Evolutionary conservation across 768 basidiomycete species (phyloP).

Genomic region (Pleurotus sapidus): DNA sequence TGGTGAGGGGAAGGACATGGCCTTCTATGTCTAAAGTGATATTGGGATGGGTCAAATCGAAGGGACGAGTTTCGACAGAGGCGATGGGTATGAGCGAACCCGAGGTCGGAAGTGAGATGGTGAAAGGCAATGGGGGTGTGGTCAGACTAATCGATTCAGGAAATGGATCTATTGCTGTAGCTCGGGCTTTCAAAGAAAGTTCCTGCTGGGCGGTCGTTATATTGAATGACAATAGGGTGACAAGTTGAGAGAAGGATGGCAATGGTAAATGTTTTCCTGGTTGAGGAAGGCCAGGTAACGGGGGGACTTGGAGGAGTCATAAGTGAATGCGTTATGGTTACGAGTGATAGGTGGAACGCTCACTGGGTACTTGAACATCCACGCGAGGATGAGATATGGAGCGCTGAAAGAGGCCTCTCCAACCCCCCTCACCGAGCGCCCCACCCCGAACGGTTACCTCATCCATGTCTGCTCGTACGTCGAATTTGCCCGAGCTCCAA

Average conservation of each 20-base stretch:
- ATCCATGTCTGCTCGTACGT: constrained; percentile 39
- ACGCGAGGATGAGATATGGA: constrained; percentile 43
- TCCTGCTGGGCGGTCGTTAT: constrained; percentile 27
- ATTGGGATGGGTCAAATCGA: constrained; percentile 65
- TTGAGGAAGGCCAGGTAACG: constrained; percentile 61
- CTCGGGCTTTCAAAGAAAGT: constrained; percentile 47
- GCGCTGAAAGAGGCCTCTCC: constrained; percentile 42
- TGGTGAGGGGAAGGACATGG: constrained; percentile 48
- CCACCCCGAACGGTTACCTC: constrained; percentile 53
- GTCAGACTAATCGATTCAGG: constrained; percentile 48
- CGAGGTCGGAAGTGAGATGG: constrained; percentile 45
- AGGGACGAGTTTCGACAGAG: constrained; percentile 50
- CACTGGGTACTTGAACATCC: constrained; percentile 51
- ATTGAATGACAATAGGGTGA: constrained; percentile 58
- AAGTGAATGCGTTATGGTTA: neutral
- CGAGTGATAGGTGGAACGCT: constrained; percentile 20
- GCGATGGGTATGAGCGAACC: constrained; percentile 43
- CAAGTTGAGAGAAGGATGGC: constrained; percentile 54
- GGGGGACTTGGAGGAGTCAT: constrained; percentile 45
- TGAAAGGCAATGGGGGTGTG: constrained; percentile 59
- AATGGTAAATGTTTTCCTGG: constrained; percentile 50
- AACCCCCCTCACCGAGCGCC: constrained; percentile 33
- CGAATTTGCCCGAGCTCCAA: constrained; percentile 53
- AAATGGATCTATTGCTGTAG: constrained; percentile 56
- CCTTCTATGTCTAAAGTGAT: constrained; percentile 59